These are phyloP conservation scores for Malus sieversii DNA, from an alignment of 306 rosid genomes.

Conservation along the genomic window DNA sequence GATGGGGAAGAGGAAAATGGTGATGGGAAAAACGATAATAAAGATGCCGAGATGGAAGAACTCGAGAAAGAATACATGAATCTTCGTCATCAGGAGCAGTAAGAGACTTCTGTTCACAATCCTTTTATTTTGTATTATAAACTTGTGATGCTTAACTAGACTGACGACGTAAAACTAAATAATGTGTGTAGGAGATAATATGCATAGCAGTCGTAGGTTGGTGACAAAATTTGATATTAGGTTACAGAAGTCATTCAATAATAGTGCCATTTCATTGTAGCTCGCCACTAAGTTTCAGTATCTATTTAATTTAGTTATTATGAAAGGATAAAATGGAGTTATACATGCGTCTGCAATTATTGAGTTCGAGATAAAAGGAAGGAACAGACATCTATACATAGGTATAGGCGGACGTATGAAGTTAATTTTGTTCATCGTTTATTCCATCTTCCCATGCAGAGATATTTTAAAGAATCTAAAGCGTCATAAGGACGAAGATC, in stretches of 20 bases:
- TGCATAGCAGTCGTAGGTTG: background rate
- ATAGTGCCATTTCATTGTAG: background rate
- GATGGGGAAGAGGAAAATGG: constrained; percentile 20
- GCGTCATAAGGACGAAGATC: constrained; percentile 76
- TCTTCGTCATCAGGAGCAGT: constrained; percentile 70
- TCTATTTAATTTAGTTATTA: background rate
- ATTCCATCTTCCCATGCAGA: constrained; percentile 21
- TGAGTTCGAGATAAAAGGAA: background rate
- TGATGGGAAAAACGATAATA: constrained; percentile 8
- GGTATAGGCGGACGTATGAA: background rate
- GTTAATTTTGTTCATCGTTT: background rate
- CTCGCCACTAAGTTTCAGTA: background rate
- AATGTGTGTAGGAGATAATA: background rate
- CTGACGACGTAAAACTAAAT: background rate
- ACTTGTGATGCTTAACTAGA: background rate
- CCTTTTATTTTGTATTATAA: background rate
- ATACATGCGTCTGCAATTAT: background rate
- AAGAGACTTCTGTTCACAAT: constrained; percentile 18
- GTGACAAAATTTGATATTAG: background rate
- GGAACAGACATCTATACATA: background rate
- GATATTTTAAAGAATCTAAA: constrained; percentile 64
- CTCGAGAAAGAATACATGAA: constrained; percentile 68
- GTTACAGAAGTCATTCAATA: background rate
- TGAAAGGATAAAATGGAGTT: background rate
- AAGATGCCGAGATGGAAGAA: constrained; percentile 66